phyloP scores from a whole-genome alignment of 176 grass and related monocot genomes.

The Bothriochloa decipiens region DNA sequence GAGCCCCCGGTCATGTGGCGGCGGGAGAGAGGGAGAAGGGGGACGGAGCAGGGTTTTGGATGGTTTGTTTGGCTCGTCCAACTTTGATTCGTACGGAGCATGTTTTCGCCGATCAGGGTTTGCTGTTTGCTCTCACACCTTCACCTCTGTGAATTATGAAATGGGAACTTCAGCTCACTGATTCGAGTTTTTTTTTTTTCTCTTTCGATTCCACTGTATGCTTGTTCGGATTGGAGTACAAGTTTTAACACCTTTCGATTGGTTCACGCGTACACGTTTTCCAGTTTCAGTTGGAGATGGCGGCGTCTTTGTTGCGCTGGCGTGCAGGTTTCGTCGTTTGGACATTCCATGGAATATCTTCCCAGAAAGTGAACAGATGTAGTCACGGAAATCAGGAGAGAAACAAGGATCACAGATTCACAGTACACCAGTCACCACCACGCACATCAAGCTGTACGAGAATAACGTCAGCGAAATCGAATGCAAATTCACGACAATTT shows the following conservation, averaged over 20 bases:
- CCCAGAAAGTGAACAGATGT: background rate
- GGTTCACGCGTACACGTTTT: background rate
- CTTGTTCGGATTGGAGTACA: background rate
- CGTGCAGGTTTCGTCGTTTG: background rate
- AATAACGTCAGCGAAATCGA: background rate
- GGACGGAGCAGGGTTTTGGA: background rate
- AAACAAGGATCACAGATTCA: too few species aligned
- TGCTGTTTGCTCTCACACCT: background rate
- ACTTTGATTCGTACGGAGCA: background rate
- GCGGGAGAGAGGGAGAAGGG: constrained; percentile 23
- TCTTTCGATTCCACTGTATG: too few species aligned
- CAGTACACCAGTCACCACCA: background rate
- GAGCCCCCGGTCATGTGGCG: constrained; percentile 23
- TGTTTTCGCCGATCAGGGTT: background rate
- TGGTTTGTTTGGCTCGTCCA: background rate
- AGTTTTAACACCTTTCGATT: background rate
- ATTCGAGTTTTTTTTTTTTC: too few species aligned
- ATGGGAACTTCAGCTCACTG: background rate
- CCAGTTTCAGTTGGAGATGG: background rate
- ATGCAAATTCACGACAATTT: background rate
- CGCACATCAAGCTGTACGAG: background rate
- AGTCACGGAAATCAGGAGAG: too few species aligned
- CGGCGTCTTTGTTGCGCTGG: background rate
- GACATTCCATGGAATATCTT: background rate
- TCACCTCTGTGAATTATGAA: background rate